Evolutionary conservation across 257 asterid genomes (phyloP), one percentile per base, ranked within the genome.

Genomic region (Salvia miltiorrhiza): DNA sequence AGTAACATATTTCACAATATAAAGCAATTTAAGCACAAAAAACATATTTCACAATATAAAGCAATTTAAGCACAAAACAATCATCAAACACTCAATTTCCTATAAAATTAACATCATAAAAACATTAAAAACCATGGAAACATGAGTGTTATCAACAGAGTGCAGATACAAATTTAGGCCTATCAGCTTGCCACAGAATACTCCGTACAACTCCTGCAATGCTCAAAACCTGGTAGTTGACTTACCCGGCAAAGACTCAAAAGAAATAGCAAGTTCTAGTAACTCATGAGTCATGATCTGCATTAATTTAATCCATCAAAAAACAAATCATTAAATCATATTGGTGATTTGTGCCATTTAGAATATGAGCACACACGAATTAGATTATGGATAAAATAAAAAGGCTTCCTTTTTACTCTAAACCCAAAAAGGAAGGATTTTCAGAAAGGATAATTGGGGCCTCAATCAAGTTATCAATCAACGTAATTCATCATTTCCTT

Each of bases 231-330:
- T 87, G 61, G 96, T 86, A n/a, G 90, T 79, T 43, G 83, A 78
- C 69, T 79, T 88, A 44, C 96, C 99, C 1, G 93, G 77, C 35
- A 88, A 74, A 61, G 96, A 78, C 73, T 78, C 83, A 67, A 87
- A 87, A 52, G 94, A 84, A 79, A 97, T 85, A 76, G 99, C 99
- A 69, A 87, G 81, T 69, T 94, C 96, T 60, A 89, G 88, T 61
- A 94, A 82, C 80, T 80, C 88, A 20, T 87, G 91, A 85, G n/a
- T n/a, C n/a, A n/a, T n/a, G n/a, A n/a, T 91, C 97, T 90, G 96
- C 87, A 81, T 65, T 61, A 59, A 81, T 67, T 56, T 53, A 57
- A 48, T 71, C 69, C 50, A 70, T 60, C 76, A 45, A 61, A 75
- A 35, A 66, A n/a, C 54, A 24, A 58, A 69, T 60, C 75, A 73